Percentiles rank a stretch among this genome's conserved stretches.
These are phyloP conservation scores for Colletotrichum sp. DNA, from an alignment of 2,329 filamentous ascomycete genomes.

Conservation along the genomic window DNA sequence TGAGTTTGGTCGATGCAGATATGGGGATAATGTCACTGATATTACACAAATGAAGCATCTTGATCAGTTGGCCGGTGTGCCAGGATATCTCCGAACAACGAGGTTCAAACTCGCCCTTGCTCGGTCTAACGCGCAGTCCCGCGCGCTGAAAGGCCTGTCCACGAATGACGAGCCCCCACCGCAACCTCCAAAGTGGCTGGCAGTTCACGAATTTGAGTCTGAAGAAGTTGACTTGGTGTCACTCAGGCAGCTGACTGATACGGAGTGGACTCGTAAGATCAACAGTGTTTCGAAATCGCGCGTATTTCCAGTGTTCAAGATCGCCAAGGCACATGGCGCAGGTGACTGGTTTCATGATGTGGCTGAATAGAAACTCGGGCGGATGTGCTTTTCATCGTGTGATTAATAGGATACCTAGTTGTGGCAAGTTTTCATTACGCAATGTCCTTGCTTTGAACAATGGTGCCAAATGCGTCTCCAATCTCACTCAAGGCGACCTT, in stretches of 20 bases:
- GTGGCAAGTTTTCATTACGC: neutral
- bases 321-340: neutral
- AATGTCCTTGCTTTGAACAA: slow-evolving; percentile 47
- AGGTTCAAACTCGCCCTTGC: slow-evolving; percentile 25
- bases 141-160: slow-evolving; percentile 25
- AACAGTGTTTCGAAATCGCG: neutral
- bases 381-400: neutral
- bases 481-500: slow-evolving; percentile 62
- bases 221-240: neutral
- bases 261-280: neutral
- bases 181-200: neutral
- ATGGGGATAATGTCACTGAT: neutral
- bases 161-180: slow-evolving; percentile 21
- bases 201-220: neutral
- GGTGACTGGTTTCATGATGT: neutral
- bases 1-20: neutral
- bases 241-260: neutral
- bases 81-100: slow-evolving; percentile 28
- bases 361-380: neutral
- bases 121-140: slow-evolving; percentile 25
- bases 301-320: neutral
- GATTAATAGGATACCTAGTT: neutral
- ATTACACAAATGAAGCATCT: neutral
- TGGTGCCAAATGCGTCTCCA: slow-evolving; percentile 67
- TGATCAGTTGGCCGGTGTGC: neutral